Percentiles rank a stretch among this genome's conserved stretches.
Conservation (phyloP, 495 filamentous ascomycete species). For the Bombardia bombarda region DNA sequence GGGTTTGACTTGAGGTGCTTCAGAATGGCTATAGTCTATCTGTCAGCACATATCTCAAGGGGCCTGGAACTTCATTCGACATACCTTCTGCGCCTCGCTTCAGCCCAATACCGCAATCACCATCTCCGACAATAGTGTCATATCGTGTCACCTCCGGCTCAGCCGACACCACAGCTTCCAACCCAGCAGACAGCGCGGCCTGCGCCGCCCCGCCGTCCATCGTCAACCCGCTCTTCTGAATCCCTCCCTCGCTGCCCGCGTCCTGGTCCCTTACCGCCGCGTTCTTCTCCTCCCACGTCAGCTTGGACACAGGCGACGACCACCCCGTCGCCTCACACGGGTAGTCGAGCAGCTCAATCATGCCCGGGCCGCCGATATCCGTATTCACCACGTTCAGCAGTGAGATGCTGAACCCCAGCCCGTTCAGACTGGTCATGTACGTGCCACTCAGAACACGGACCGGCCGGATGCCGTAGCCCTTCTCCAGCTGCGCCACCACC, state of each 20-base stretch:
- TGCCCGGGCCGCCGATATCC: constrained; percentile 66
- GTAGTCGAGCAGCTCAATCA: constrained; percentile 82
- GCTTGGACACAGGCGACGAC: constrained; percentile 62
- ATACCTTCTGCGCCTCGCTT: constrained; percentile 80
- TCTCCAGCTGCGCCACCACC: constrained; percentile 67
- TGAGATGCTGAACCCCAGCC: constrained; percentile 83
- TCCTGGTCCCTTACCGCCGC: constrained; percentile 33
- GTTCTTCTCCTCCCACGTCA: constrained; percentile 49
- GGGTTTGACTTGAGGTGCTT: constrained; percentile 50
- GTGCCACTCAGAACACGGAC: constrained; percentile 58
- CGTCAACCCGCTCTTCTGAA: constrained; percentile 62
- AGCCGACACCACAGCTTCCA: constrained; percentile 62
- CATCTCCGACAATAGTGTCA: constrained; percentile 91
- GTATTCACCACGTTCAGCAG: constrained; percentile 76
- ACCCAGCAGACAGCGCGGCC: constrained; percentile 53
- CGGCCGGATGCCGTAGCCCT: constrained; percentile 62
- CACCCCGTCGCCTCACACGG: constrained; percentile 81
- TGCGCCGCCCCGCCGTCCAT: constrained; percentile 52
- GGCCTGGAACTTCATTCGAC: too few species aligned
- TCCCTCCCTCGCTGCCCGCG: constrained; percentile 32
- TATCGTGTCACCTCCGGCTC: constrained; percentile 82
- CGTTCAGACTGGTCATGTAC: constrained; percentile 85
- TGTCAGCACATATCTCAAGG: neutral
- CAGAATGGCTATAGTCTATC: constrained; percentile 49
- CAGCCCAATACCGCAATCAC: constrained; percentile 87